Evolutionary conservation across 768 basidiomycete genomes (phyloP), one percentile per base, ranked within the genome.

Genomic region (Boletus tomentosulus): DNA sequence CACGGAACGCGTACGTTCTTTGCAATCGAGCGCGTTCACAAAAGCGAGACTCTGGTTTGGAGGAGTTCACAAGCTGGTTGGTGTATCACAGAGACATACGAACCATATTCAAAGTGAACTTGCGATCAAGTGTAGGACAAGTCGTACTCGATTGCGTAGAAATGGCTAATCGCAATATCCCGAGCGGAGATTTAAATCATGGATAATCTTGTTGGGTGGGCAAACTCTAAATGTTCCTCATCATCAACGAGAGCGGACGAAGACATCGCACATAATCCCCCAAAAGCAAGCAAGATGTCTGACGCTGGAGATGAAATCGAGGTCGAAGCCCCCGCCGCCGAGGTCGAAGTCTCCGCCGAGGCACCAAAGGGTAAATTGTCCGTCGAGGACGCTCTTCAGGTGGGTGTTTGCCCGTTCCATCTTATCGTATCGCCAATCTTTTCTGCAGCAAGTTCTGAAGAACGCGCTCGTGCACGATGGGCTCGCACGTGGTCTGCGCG

Each of bases 391-490:
- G 90, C 89, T 63, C 89, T 92, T 72, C 85, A 91, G 80, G 89
- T 89, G 51, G 22, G 74, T 62, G 4, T n/a, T 3, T 15, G 11
- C n/a, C 4, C 28, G 33, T 28, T 6, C n/a, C 22, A 22, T n/a
- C 46, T 19, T 13, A 42, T 6, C 12, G 35, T 46, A 25, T 22
- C 45, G 30, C 31, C 50, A 30, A 53, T 28, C 12, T n/a, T 31
- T 41, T 48, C 30, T 72, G 50, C 71, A 98, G 89, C 89, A 96
- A 89, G 96, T 99, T 61, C 80, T 99, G 83, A 99, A 98, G 84
- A 97, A 93, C 69, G 92, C 96, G 54, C 86, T 99, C 66, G 87
- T 94, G 61, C 95, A 98, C 78, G 96, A 99, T 71, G 95, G 96
- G 69, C 93, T 99, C 57, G 92, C 96, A 56, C 91, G 96, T 61